Evolutionary conservation across 495 filamentous ascomycete genomes (phyloP), one percentile per base, ranked within the genome.

Genomic region (Aspergillus kassunensis): DNA sequence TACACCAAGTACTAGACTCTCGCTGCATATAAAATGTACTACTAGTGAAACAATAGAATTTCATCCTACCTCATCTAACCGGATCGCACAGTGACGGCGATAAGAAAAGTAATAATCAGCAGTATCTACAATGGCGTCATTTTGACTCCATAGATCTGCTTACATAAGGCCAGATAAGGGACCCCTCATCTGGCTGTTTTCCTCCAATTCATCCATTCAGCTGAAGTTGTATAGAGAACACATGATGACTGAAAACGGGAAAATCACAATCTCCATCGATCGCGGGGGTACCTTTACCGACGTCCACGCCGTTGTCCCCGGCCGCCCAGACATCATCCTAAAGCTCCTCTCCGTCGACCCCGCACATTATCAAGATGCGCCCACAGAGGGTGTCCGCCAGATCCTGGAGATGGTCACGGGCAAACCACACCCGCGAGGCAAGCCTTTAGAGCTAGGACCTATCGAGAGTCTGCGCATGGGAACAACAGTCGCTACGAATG

Each of bases 261-360:
- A 40, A 40, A 40, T 53, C 4, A 53, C 51, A 15, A 53, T 53
- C 2, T 53, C 72, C 15, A 76, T 77, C 31, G 76, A 80, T 58
- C 72, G 83, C 21, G 83, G 83, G 30, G 83, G 83, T 15, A 87
- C 83, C 12, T 87, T 87, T 60, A 84, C 80, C 13, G 83, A 87
- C 72, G 78, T 75, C 18, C 75, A 80, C 25, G 82, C 80, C 41
- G 76, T 76, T 25, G 75, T 73, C 4, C 73, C 71, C 44, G 68
- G 71, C 41, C 66, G 80, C 56, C 81, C 86, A 49, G 85, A 92
- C 60, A 77, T 95, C 39, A 82, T 96, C 47, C 82, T 96, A 62
- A 96, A 96, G 68, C 76, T 96, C 0, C 80, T 96, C 6, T 93
- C 89, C n/a, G 88, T 91, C 41, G 90, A 96, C 66, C 90, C 90